Conservation (phyloP, 345 rosid genomes). For the Angophora floribunda region DNA sequence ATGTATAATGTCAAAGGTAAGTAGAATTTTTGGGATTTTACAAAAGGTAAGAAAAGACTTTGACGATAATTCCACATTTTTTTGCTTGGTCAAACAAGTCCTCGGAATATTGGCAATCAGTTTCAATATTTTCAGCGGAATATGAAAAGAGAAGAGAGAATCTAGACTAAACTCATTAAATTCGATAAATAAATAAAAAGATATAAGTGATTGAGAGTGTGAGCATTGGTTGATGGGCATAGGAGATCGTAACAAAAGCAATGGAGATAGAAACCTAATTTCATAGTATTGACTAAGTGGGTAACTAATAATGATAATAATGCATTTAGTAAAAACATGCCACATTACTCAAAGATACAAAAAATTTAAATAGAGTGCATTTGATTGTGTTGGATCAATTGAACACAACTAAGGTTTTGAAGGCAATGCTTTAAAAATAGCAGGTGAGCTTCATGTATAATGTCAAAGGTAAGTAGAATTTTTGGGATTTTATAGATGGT, state of each 20-base stretch:
- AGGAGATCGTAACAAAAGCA: neutral
- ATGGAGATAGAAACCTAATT: neutral
- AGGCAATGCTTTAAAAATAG: neutral
- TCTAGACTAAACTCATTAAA: neutral
- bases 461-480: neutral
- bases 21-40: neutral
- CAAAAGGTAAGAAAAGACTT: neutral
- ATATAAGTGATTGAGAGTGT: neutral
- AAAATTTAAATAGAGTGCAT: too few relatives aligned
- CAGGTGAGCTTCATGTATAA: neutral
- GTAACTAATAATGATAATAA: neutral
- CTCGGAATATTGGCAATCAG: neutral
- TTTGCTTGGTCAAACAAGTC: neutral
- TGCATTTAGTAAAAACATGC: neutral
- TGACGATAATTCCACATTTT: neutral
- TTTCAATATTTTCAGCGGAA: neutral
- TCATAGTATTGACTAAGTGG: neutral
- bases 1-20: neutral
- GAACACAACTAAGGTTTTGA: neutral
- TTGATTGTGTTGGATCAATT: too few relatives aligned
- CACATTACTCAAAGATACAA: neutral
- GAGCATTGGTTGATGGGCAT: neutral
- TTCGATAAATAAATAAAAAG: neutral
- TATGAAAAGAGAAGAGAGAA: neutral
- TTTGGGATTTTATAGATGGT: neutral